phyloP scores from a whole-genome alignment of 163 green algal genomes.

The Prototheca cutis region DNA sequence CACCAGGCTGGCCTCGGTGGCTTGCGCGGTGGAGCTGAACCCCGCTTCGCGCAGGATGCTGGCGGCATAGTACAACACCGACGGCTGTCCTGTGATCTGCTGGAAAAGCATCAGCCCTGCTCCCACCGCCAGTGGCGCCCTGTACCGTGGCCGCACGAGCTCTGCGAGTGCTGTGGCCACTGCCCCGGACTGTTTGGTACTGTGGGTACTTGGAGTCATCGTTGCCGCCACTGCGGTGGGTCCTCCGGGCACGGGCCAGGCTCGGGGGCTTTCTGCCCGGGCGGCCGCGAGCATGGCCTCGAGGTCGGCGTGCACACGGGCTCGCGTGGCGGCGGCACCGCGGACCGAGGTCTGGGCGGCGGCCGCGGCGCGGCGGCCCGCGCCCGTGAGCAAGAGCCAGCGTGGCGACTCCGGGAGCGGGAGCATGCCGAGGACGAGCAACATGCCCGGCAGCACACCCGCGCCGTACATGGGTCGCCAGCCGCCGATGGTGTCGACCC shows the following conservation, averaged over 20 bases:
- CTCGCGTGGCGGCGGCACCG: constrained; percentile 14
- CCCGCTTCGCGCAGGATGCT: constrained; percentile 65
- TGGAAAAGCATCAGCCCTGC: constrained; percentile 62
- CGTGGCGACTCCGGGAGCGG: constrained; percentile 71
- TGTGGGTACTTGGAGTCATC: too few relatives aligned
- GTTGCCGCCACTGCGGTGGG: too few relatives aligned
- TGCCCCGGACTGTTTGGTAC: too few relatives aligned
- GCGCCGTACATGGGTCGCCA: constrained; percentile 71
- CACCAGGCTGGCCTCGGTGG: constrained; percentile 47
- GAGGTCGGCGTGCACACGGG: constrained; percentile 27
- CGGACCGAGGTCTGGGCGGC: constrained; percentile 28
- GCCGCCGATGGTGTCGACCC: constrained; percentile 49
- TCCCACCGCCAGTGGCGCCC: constrained; percentile 48
- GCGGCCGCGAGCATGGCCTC: constrained; percentile 14
- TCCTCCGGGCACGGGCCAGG: background rate
- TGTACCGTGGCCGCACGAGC: constrained; percentile 17
- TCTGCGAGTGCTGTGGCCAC: background rate
- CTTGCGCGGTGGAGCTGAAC: constrained; percentile 41
- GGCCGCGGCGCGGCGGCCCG: constrained; percentile 13
- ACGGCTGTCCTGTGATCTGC: constrained; percentile 89
- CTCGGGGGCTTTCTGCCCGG: background rate
- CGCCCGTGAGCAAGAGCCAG: constrained; percentile 64
- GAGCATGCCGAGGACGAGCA: constrained; percentile 28
- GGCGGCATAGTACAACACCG: constrained; percentile 78
- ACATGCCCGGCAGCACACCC: constrained; percentile 32